Evolutionary conservation across 2,329 filamentous ascomycete genomes (phyloP).

Genomic region (Fusarium compactum): DNA sequence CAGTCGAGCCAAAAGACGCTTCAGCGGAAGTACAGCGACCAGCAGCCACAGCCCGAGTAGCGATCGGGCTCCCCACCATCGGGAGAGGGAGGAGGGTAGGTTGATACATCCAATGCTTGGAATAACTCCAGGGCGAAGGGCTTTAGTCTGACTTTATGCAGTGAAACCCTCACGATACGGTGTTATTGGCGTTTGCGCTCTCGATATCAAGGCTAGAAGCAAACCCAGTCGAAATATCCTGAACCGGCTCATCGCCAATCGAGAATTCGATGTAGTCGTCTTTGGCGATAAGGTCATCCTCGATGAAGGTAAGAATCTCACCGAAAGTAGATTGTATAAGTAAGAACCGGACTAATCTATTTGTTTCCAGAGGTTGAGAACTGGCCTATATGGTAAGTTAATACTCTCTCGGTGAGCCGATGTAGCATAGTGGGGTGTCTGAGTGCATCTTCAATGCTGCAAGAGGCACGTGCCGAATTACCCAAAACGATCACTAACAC

Average conservation of each 20-base stretch:
- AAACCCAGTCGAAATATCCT: conserved; percentile 97
- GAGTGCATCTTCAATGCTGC: conserved; percentile 32
- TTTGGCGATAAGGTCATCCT: conserved; percentile 99
- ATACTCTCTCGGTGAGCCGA: conserved; percentile 51
- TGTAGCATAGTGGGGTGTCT: conserved; percentile 50
- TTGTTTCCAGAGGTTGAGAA: conserved; percentile 79
- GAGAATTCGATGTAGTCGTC: conserved; percentile 95
- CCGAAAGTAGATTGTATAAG: conserved; percentile 8
- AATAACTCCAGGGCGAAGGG: neutral
- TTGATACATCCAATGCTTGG: conserved; percentile 13
- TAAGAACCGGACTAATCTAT: conserved; percentile 26
- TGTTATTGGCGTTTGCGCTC: conserved; percentile 90
- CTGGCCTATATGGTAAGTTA: conserved; percentile 84
- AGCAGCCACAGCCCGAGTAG: conserved; percentile 85
- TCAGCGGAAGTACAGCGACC: conserved; percentile 84
- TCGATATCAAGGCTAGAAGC: conserved; percentile 95
- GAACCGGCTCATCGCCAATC: conserved; percentile 88
- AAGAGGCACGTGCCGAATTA: conserved; percentile 46
- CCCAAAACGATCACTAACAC: conserved; percentile 40
- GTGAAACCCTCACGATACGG: conserved; percentile 71
- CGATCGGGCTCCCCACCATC: conserved; percentile 68
- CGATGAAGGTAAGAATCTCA: conserved; percentile 75
- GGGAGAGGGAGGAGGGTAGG: conserved; percentile 69
- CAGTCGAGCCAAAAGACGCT: conserved; percentile 77
- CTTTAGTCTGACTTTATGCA: conserved; percentile 49